phyloP scores from a whole-genome alignment of 2,329 filamentous ascomycete genomes.

The Trichophyton schoenleinii region DNA sequence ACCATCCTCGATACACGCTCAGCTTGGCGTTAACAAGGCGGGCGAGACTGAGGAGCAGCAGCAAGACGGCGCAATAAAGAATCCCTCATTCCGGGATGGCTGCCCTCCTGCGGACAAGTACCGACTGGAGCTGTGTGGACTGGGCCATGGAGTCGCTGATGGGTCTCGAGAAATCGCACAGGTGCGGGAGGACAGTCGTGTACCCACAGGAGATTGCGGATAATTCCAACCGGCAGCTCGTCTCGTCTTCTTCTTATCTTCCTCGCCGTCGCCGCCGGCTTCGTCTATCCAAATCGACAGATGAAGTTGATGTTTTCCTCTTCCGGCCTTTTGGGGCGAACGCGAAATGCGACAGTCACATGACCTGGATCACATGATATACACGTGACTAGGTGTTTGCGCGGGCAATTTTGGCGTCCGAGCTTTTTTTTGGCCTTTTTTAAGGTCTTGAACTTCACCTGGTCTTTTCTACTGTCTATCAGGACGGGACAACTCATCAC shows the following conservation, averaged over 20 bases:
- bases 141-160: neutral
- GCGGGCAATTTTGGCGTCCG: too few relatives aligned
- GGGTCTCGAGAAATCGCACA: neutral
- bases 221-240: neutral
- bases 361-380: too few relatives aligned
- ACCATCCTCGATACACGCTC: neutral
- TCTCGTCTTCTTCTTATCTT: neutral
- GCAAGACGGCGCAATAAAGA: neutral
- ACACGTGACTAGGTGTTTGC: too few relatives aligned
- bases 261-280: neutral
- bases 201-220: neutral
- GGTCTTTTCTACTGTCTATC: too few relatives aligned
- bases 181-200: neutral
- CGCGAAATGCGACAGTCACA: too few relatives aligned
- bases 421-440: too few relatives aligned
- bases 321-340: too few relatives aligned
- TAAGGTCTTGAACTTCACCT: too few relatives aligned
- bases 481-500: neutral
- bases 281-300: too few relatives aligned
- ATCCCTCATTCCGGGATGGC: neutral
- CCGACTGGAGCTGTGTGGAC: neutral
- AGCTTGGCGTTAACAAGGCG: neutral
- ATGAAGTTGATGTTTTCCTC: too few relatives aligned
- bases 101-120: neutral
- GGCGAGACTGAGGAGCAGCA: neutral